A percentile compares a stretch with the other conserved stretches of the same genome.
phyloP scores from a whole-genome alignment of 116 monocot genomes.

The Trichopus zeylanicus region DNA sequence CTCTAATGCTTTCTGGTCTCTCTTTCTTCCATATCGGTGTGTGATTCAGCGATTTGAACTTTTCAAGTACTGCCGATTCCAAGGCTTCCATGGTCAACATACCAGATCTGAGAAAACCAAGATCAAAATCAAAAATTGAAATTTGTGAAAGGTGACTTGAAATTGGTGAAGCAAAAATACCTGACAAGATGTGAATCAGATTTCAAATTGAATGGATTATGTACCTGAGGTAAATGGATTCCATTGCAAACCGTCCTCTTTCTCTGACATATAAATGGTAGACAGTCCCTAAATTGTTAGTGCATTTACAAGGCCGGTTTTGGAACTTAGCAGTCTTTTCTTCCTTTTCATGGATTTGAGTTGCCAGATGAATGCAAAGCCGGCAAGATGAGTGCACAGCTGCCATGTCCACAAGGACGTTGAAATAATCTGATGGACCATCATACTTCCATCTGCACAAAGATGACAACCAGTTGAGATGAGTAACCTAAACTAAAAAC shows the following conservation, averaged over 20 bases:
- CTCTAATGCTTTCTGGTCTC: constrained; percentile 58
- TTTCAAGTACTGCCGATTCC: constrained; percentile 40
- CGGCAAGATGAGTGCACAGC: constrained; percentile 92
- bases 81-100: constrained; percentile 41
- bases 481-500: not conserved
- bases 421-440: constrained; percentile 94
- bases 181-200: not conserved
- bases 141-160: too few relatives aligned
- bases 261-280: constrained; percentile 76
- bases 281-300: constrained; percentile 30
- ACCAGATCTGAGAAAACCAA: constrained; percentile 31
- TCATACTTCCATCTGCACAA: constrained; percentile 75
- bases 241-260: constrained; percentile 61
- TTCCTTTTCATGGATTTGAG: constrained; percentile 60
- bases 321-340: constrained; percentile 41
- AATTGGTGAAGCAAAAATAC: not conserved
- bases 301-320: constrained; percentile 75
- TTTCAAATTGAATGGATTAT: not conserved
- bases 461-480: not conserved
- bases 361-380: constrained; percentile 81
- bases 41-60: constrained; percentile 65
- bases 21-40: constrained; percentile 73
- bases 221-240: constrained; percentile 68
- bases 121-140: too few relatives aligned
- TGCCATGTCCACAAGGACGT: constrained; percentile 90